Conservation (phyloP, 163 green algal genomes). For the Picocystis sp. region DNA sequence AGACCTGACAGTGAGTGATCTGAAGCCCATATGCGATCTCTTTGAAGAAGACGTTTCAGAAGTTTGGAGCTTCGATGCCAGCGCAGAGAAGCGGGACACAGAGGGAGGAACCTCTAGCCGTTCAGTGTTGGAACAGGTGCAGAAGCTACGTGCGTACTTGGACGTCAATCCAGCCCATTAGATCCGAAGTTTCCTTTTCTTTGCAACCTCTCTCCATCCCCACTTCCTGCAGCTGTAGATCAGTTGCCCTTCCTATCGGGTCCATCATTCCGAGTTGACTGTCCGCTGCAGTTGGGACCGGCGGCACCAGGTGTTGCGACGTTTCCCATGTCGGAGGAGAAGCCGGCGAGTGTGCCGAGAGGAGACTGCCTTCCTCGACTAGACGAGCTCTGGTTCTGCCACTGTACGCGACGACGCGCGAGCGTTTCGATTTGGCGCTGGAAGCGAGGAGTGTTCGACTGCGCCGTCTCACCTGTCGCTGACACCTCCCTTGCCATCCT, state of each 20-base stretch:
- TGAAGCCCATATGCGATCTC: constrained; percentile 65
- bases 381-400: constrained; percentile 50
- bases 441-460: background rate
- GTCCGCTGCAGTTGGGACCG: no score
- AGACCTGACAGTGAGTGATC: constrained; percentile 56
- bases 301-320: no score
- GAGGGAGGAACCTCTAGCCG: constrained; percentile 74
- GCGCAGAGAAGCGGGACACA: constrained; percentile 56
- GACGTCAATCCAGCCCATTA: background rate
- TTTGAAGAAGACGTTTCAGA: constrained; percentile 75
- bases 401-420: constrained; percentile 25
- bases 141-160: constrained; percentile 51
- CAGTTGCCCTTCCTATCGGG: no score
- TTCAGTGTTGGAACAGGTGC: constrained; percentile 76
- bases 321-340: no score
- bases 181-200: no score
- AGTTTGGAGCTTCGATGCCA: constrained; percentile 14
- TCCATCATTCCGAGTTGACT: no score
- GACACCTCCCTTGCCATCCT: background rate
- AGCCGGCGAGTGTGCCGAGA: no score
- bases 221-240: no score
- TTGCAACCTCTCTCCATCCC: no score
- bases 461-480: background rate
- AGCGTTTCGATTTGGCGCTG: background rate
- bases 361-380: constrained; percentile 4